Conservation (phyloP, 169 alveolate genomes). For the Eimeria maxima region DNA sequence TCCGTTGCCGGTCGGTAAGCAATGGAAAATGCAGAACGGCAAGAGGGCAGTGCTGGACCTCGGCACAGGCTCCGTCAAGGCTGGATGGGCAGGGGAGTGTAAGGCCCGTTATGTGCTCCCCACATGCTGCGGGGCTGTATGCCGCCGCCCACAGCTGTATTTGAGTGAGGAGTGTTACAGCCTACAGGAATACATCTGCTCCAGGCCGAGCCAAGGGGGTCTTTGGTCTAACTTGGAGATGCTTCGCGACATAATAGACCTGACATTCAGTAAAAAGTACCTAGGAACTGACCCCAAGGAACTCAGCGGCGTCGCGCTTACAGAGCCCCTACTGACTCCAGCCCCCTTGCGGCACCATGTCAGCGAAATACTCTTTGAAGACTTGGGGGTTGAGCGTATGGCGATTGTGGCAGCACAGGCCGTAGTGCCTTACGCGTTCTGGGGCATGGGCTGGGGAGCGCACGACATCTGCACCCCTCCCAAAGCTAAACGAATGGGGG, state of each 20-base stretch:
- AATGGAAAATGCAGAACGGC: slow-evolving; percentile 69
- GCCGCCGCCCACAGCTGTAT: slow-evolving; percentile 87
- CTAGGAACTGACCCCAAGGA: slow-evolving; percentile 45
- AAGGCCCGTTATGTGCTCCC: slow-evolving; percentile 90
- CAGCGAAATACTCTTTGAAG: slow-evolving; percentile 92
- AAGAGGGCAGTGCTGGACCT: slow-evolving; percentile 90
- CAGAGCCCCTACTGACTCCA: slow-evolving; percentile 93
- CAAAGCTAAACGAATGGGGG: slow-evolving; percentile 71
- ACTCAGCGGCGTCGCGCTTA: slow-evolving; percentile 85
- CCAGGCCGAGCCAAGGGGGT: slow-evolving; percentile 90
- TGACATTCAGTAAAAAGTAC: slow-evolving; percentile 85
- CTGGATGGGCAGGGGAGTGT: slow-evolving; percentile 89
- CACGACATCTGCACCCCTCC: slow-evolving; percentile 69
- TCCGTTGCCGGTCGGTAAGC: background rate
- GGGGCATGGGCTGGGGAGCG: slow-evolving; percentile 87
- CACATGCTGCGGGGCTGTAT: slow-evolving; percentile 91
- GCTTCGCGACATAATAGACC: slow-evolving; percentile 91
- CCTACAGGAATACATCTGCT: slow-evolving; percentile 91
- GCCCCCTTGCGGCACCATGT: slow-evolving; percentile 90
- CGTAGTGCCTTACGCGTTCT: slow-evolving; percentile 88
- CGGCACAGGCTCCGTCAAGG: slow-evolving; percentile 92
- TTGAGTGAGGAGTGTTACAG: slow-evolving; percentile 90
- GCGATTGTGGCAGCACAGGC: slow-evolving; percentile 91
- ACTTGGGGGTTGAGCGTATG: slow-evolving; percentile 86
- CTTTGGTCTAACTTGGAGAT: slow-evolving; percentile 88